Evolutionary conservation across 495 filamentous ascomycete species (phyloP).

Genomic region (Talaromyces wortmannii): DNA sequence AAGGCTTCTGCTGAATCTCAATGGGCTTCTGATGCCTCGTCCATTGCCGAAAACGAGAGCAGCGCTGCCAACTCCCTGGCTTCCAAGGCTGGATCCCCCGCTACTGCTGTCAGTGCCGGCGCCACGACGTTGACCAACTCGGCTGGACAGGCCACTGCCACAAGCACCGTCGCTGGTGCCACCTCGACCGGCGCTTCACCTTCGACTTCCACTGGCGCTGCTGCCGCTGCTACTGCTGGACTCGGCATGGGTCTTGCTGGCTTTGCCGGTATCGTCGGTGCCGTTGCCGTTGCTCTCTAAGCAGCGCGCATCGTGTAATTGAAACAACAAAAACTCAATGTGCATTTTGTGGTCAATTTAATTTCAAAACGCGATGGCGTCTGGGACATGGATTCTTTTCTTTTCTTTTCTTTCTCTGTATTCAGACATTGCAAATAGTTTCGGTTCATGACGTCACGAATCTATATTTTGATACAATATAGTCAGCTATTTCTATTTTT

Average conservation of each 20-base stretch:
- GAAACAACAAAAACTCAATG: too few species aligned
- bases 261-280: slow-evolving; percentile 4
- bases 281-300: slow-evolving; percentile 6
- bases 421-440: background rate
- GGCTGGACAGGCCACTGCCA: background rate
- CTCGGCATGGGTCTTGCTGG: slow-evolving; percentile 6
- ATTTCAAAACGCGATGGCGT: background rate
- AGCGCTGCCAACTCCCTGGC: background rate
- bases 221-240: slow-evolving; percentile 3
- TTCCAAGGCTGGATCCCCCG: background rate
- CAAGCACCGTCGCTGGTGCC: background rate
- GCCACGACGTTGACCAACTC: slow-evolving; percentile 3
- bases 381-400: background rate
- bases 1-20: slow-evolving; percentile 1
- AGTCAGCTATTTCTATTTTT: too few species aligned
- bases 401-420: background rate
- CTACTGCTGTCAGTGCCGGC: background rate
- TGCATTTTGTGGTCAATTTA: background rate
- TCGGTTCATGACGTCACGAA: background rate
- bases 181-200: background rate
- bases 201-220: slow-evolving; percentile 3
- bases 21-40: slow-evolving; percentile 1
- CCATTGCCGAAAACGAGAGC: background rate
- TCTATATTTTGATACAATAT: background rate
- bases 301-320: background rate